Evolutionary conservation across 768 basidiomycete species (phyloP).

Genomic region (Brasilioporus rufonigricans): DNA sequence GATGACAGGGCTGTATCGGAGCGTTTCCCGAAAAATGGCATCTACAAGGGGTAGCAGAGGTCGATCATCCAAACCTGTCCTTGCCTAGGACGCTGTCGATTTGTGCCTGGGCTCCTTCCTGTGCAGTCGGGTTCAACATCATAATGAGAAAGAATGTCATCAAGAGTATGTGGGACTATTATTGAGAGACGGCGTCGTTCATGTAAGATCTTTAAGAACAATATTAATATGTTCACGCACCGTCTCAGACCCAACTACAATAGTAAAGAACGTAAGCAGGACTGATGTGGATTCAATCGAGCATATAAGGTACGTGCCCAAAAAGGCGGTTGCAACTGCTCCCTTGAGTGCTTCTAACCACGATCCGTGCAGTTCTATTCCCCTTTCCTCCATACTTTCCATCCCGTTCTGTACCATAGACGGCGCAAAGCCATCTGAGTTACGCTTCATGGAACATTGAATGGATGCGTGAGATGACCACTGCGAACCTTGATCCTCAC

Average conservation of each 20-base stretch:
- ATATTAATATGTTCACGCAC: not conserved
- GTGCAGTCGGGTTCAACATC: not conserved
- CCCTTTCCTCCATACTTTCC: not conserved
- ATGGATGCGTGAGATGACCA: not conserved
- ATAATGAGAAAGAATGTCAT: not conserved
- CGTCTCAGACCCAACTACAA: not conserved
- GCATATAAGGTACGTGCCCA: not conserved
- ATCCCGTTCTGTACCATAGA: not conserved
- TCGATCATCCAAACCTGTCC: not conserved
- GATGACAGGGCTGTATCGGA: not conserved
- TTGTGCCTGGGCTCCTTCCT: conserved; percentile 8
- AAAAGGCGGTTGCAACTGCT: not conserved
- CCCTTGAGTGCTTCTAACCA: not conserved
- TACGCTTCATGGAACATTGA: not conserved
- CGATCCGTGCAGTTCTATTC: not conserved
- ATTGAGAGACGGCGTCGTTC: not conserved
- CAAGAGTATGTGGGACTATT: not conserved
- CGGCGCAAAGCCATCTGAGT: not conserved
- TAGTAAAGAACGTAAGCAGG: not conserved
- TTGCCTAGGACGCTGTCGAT: conserved; percentile 10
- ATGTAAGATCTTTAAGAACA: too few species aligned
- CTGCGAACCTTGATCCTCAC: not conserved
- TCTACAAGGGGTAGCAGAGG: not conserved
- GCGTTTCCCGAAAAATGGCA: conserved; percentile 2
- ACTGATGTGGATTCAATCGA: not conserved